These are phyloP conservation scores for Phaseolus lunatus DNA, from an alignment of 306 rosid species.

Conservation along the genomic window DNA sequence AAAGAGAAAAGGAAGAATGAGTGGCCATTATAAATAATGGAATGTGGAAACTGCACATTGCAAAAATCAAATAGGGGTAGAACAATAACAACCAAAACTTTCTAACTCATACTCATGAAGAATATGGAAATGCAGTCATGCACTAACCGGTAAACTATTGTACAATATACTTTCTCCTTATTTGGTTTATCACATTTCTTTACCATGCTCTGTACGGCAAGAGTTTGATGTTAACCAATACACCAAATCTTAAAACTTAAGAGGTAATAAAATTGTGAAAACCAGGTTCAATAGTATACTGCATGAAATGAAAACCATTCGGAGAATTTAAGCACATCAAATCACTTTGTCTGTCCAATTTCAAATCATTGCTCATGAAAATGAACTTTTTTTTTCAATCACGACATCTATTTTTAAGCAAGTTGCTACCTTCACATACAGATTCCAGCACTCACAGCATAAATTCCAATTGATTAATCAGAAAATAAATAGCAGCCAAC, in stretches of 20 bases:
- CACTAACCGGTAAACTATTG: not conserved
- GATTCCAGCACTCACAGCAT: not conserved
- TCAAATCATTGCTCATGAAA: too few relatives aligned
- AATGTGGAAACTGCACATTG: not conserved
- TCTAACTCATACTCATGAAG: not conserved
- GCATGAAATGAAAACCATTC: not conserved
- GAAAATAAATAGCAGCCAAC: not conserved
- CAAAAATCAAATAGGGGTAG: constrained; percentile 1
- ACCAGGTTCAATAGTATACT: not conserved
- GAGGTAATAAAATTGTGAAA: not conserved
- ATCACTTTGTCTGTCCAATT: not conserved
- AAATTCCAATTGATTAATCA: constrained; percentile 19
- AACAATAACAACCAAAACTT: constrained; percentile 6
- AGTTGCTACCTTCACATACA: not conserved
- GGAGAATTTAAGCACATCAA: constrained; percentile 7
- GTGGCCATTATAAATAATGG: not conserved
- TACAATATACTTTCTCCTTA: not conserved
- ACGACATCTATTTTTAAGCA: not conserved
- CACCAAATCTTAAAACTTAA: not conserved
- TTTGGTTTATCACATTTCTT: not conserved
- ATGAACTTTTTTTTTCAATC: not conserved
- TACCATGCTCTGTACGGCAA: not conserved
- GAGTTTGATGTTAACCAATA: not conserved
- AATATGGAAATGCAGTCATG: not conserved
- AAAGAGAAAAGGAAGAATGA: constrained; percentile 28